phyloP scores from a whole-genome alignment of 768 basidiomycete genomes.

The Lenzites betulinus region DNA sequence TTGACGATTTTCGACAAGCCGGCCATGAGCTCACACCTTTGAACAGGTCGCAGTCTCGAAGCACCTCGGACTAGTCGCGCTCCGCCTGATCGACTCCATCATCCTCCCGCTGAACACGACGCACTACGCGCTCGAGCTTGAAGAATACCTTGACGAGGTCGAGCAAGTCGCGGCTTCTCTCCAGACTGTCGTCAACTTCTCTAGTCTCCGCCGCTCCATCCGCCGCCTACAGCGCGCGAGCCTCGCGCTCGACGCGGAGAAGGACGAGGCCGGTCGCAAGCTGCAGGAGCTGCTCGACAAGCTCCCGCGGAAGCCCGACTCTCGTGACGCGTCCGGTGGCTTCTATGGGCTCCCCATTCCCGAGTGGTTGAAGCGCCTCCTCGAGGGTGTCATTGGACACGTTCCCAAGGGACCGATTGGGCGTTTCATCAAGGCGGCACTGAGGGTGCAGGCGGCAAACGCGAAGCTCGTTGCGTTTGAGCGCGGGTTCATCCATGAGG shows the following conservation, averaged over 20 bases:
- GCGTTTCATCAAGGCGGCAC: conserved; percentile 57
- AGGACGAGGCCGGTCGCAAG: conserved; percentile 28
- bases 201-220: conserved; percentile 27
- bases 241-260: conserved; percentile 30
- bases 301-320: neutral
- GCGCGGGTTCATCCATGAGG: conserved; percentile 76
- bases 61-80: conserved; percentile 52
- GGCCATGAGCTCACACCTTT: neutral
- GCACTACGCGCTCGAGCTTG: conserved; percentile 60
- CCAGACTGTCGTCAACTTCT: conserved; percentile 23
- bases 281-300: conserved; percentile 29
- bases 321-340: neutral
- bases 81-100: conserved; percentile 54
- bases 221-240: conserved; percentile 25
- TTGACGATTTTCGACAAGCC: neutral
- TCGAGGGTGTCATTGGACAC: conserved; percentile 14
- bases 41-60: conserved; percentile 55
- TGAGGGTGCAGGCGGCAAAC: conserved; percentile 60
- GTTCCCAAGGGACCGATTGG: conserved; percentile 21
- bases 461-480: conserved; percentile 72
- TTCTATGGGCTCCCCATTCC: conserved; percentile 1
- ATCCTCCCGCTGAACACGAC: conserved; percentile 70
- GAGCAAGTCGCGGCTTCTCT: conserved; percentile 24
- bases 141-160: conserved; percentile 49
- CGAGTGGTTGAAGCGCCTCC: conserved; percentile 20